Percentiles rank a stretch among this genome's conserved stretches.
Conservation (phyloP, 495 filamentous ascomycete genomes). For the Cercophora samala region DNA sequence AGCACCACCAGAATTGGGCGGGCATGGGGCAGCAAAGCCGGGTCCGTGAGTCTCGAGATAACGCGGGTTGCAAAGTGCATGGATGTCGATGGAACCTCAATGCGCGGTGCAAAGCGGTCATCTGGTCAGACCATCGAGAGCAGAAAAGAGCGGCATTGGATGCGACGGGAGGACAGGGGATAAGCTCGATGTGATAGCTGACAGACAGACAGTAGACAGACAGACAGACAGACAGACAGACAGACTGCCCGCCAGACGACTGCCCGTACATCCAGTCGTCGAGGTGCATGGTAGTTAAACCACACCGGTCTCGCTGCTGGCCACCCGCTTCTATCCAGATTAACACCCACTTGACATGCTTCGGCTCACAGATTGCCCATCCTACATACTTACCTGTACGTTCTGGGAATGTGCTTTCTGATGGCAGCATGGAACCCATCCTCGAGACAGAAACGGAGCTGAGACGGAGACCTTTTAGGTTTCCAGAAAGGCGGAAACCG, state of each 20-base stretch:
- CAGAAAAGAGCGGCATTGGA: background rate
- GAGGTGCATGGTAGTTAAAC: background rate
- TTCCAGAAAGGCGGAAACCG: too few relatives aligned
- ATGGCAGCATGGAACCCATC: background rate
- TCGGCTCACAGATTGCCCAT: background rate
- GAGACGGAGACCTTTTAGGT: background rate
- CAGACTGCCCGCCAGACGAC: background rate
- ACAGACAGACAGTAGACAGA: too few relatives aligned
- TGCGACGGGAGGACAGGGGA: background rate
- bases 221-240: too few relatives aligned
- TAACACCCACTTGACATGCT: background rate
- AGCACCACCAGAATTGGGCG: conserved; percentile 11
- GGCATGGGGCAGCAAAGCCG: background rate
- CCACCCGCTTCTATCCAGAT: background rate
- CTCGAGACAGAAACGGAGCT: background rate
- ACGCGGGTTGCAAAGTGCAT: background rate
- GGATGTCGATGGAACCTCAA: background rate
- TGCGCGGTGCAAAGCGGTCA: background rate
- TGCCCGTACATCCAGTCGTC: background rate
- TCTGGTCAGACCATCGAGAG: background rate
- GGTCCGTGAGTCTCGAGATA: background rate
- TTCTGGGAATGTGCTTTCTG: background rate
- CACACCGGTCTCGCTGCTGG: background rate
- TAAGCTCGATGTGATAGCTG: background rate
- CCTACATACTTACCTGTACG: too few relatives aligned